These are phyloP conservation scores for Striga hermonthica DNA, from an alignment of 305 asterid genomes.

Conservation along the genomic window DNA sequence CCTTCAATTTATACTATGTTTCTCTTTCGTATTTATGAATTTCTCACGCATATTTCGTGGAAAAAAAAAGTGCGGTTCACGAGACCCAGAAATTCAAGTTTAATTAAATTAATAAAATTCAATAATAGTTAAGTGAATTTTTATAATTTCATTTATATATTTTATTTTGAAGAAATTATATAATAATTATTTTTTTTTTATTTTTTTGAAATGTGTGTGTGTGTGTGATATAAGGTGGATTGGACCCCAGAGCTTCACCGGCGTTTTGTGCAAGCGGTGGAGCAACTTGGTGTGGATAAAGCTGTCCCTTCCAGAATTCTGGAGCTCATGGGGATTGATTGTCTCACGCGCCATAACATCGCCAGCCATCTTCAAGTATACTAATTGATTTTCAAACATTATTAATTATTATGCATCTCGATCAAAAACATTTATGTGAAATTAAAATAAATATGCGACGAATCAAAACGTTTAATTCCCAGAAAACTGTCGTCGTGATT, in stretches of 20 bases:
- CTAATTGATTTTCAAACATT: too few species aligned
- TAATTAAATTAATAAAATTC: neutral
- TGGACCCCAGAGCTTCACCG: conserved; percentile 96
- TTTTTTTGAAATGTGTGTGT: conserved; percentile 36
- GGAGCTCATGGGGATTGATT: conserved; percentile 87
- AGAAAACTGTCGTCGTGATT: neutral
- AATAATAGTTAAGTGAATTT: too few species aligned
- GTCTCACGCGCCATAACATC: conserved; percentile 93
- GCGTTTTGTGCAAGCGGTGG: conserved; percentile 89
- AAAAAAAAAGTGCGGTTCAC: conserved; percentile 31
- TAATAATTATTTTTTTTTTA: neutral
- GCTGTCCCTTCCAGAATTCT: conserved; percentile 92
- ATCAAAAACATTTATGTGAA: too few species aligned
- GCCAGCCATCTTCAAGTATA: conserved; percentile 98
- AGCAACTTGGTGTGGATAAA: conserved; percentile 86
- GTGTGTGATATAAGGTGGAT: conserved; percentile 92
- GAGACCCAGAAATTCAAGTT: conserved; percentile 21
- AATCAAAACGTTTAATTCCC: neutral
- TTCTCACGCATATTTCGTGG: conserved; percentile 28
- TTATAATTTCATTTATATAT: too few species aligned
- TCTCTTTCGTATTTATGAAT: conserved; percentile 35
- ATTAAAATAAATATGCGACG: neutral
- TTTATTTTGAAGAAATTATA: neutral
- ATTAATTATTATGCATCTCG: too few species aligned
- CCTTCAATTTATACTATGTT: neutral